Base-by-base conservation (phyloP, 805 yeast genomes). In the Candida tammaniensis region DNA sequence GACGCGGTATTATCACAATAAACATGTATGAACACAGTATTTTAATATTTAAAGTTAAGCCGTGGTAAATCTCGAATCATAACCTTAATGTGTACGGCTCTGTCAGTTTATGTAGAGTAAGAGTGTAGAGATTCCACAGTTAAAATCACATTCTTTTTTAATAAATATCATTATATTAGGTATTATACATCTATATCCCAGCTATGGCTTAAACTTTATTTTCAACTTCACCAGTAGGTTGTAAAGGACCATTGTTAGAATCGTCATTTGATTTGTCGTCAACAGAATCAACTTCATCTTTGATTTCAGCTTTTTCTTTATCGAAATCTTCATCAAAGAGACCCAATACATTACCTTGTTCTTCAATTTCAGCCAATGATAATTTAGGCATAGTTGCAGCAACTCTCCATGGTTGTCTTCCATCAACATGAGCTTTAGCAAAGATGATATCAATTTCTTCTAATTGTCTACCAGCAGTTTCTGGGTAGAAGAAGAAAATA, bases 381-480 rank as follows among this genome's bases (percentile, higher is more conserved):
- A 82, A 66, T 54, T 71, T 73, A 24, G 86, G 86, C 69, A 82
- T 49, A 36, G 70, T 61, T 24, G 70, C 66, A 32, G 88, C 88
- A 30, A 82, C 81, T 55, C 76, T 68, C 72, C 70, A 81, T 21
- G 82, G 76, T 42, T 68, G 72, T 45, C 70, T 70, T 31, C 70
- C 69, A 41, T 82, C 88, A 29, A 59, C 68, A 45, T 70, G 58
- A 6, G 83, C 74, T 60, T 74, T 76, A 50, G 85, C 84, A 43
- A 67, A 77, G 36, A 82, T 78, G 51, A 80, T 78, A 54, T 68
- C 72, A 36, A 64, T 60, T 50, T 68, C 74, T 56, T 65, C 70
- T 57, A 66, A 66, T 22, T 61, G 47, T 52, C 70, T 57, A 29
- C 68, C 73, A 20, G 66, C 72, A 20, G 70, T 65, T 51, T 63